Conservation (phyloP, 306 rosid species). For the Quercus glauca region DNA sequence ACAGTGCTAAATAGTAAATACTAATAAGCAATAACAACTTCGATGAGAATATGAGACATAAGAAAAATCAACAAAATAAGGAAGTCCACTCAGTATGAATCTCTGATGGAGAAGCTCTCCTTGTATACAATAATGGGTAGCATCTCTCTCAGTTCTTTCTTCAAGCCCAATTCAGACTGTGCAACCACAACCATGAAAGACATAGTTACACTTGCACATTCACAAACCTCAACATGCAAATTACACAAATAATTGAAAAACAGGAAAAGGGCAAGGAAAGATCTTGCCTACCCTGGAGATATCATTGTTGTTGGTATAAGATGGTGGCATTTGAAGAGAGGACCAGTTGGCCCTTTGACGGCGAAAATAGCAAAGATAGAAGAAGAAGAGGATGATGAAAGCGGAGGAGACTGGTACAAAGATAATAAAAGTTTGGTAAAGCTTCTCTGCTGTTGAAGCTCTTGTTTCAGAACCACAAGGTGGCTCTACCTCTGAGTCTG, state of each 20-base stretch:
- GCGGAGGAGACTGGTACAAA: slow-evolving; percentile 63
- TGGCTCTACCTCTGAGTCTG: slow-evolving; percentile 16
- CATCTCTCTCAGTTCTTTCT: slow-evolving; percentile 80
- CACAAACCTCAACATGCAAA: background rate
- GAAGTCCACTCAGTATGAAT: slow-evolving; percentile 62
- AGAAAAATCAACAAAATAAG: background rate
- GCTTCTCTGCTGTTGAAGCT: slow-evolving; percentile 38
- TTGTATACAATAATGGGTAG: slow-evolving; percentile 71
- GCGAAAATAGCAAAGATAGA: slow-evolving; percentile 72
- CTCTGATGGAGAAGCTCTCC: slow-evolving; percentile 76
- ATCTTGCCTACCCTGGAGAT: slow-evolving; percentile 36
- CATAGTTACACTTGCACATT: too few species aligned
- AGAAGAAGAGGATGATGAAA: slow-evolving; percentile 60
- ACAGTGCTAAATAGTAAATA: too few species aligned
- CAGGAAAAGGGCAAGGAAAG: background rate
- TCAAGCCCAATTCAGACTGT: slow-evolving; percentile 61
- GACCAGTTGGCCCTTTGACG: slow-evolving; percentile 64
- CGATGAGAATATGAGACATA: background rate
- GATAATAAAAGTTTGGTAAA: slow-evolving; percentile 60
- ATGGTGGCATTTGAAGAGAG: slow-evolving; percentile 43
- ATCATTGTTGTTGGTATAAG: slow-evolving; percentile 12
- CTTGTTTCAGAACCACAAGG: slow-evolving; percentile 25
- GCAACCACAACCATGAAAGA: slow-evolving; percentile 7
- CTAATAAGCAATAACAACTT: too few species aligned
- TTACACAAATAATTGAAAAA: background rate